Evolutionary conservation across 2,329 filamentous ascomycete genomes (phyloP), one percentile per base, ranked within the genome.

Genomic region (Zymoseptoria crescenta): DNA sequence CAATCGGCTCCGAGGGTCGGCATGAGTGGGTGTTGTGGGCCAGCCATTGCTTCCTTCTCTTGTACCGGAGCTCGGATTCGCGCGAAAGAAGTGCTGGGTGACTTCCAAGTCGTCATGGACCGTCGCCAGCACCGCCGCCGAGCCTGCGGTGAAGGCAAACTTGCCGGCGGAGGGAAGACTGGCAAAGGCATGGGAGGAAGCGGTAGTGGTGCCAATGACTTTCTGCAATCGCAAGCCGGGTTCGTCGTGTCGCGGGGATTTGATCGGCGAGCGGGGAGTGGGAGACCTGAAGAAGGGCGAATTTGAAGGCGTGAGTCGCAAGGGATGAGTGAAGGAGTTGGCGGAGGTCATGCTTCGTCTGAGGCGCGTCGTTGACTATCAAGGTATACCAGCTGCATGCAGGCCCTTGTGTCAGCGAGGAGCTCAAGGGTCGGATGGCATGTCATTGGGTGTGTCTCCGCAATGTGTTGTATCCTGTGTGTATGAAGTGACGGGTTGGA

Each of bases 131-230:
- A 99, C 90, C n/a, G 91, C 93, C 50, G 93, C 91, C 8, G 91
- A 94, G 57, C 94, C 94, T 8, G 94, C 93, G 63, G 91, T 92
- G 73, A 96, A 94, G 57, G 91, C 91, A 74, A 97, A 96, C 55
- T 80, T 80, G 58, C 77, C 78, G 56, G 82, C 87, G 10, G 86
- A 83, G 49, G 87, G 79, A 61, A 93, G 85, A 64, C 84, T 86
- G 72, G 95, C 91, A 74, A 99, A 96, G 63, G 89, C 91, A 71
- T 88, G 92, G 49, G 91, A 87, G 4, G 88, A 89, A 65, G 80
- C 84, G 64, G 91, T 93, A 7, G 93, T 97, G 24, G 92, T 96
- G 52, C 94, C 94, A 69, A 97, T 88, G 59, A 97, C 91, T 63
- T 90, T 86, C 73, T 87, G 87, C 62, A 96, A 79, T 48, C 87